Evolutionary conservation across 768 basidiomycete genomes (phyloP).

Genomic region (Hemileccinum impolitum): DNA sequence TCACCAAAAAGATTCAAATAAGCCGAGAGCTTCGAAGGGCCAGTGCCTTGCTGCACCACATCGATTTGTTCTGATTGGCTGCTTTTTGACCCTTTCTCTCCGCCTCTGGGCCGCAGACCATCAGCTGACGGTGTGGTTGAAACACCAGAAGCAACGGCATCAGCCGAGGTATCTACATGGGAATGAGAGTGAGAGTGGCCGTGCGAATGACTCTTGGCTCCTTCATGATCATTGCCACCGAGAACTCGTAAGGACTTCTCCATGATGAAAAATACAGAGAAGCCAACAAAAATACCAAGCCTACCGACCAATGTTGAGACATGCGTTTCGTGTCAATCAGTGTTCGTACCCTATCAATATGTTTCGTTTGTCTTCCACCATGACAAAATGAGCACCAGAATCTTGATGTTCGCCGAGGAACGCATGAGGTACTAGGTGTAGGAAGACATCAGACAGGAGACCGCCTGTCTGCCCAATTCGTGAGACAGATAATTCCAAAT

Average conservation of each 20-base stretch:
- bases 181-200: conserved; percentile 60
- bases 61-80: conserved; percentile 26
- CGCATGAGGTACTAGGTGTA: conserved; percentile 87
- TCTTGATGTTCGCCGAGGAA: conserved; percentile 88
- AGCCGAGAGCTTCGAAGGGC: conserved; percentile 82
- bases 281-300: conserved; percentile 80
- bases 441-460: conserved; percentile 87
- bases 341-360: conserved; percentile 74
- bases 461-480: conserved; percentile 66
- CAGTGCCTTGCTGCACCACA: conserved; percentile 30
- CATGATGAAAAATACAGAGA: conserved; percentile 89
- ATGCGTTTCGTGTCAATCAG: conserved; percentile 1
- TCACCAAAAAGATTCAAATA: conserved; percentile 93
- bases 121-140: conserved; percentile 38
- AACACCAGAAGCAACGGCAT: conserved; percentile 45
- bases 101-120: conserved; percentile 50
- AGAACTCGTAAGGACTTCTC: conserved; percentile 88
- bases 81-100: conserved; percentile 18
- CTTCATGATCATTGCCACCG: conserved; percentile 47
- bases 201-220: conserved; percentile 45
- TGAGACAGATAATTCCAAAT: conserved; percentile 17
- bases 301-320: conserved; percentile 35
- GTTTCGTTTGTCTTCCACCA: conserved; percentile 90
- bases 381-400: conserved; percentile 67
- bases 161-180: conserved; percentile 31